phyloP scores from a whole-genome alignment of 345 rosid species.

The Gynandropsis gynandra region DNA sequence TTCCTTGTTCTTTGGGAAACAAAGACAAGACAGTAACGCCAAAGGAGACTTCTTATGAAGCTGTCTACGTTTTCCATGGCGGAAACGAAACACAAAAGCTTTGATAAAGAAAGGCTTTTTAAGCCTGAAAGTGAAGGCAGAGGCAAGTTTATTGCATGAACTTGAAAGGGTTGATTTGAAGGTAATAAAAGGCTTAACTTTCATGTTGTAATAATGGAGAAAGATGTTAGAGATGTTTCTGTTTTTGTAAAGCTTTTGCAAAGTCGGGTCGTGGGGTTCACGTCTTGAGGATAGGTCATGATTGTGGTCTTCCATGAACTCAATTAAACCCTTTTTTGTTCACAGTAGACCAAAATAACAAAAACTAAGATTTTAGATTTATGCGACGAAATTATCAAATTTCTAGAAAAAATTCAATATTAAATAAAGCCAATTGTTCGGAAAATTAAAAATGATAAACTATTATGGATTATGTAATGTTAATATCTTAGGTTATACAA shows the following conservation, averaged over 20 bases:
- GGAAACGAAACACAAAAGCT: conserved; percentile 27
- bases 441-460: too few species aligned
- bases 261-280: conserved; percentile 21
- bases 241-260: conserved; percentile 16
- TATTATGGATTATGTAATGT: too few species aligned
- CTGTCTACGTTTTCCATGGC: conserved; percentile 19
- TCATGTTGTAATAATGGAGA: conserved; percentile 27
- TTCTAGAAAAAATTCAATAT: too few species aligned
- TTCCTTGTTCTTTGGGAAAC: conserved; percentile 18
- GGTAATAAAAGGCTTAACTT: conserved; percentile 50
- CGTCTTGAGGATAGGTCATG: conserved; percentile 21
- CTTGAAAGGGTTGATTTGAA: conserved; percentile 51
- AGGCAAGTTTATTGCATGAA: conserved; percentile 39
- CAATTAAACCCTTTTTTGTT: conserved; percentile 12
- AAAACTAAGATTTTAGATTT: conserved; percentile 18
- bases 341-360: conserved; percentile 15
- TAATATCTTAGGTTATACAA: too few species aligned
- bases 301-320: conserved; percentile 30
- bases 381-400: too few species aligned
- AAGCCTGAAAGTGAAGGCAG: conserved; percentile 41
- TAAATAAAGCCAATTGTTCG: too few species aligned
- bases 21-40: conserved; percentile 24
- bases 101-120: conserved; percentile 43
- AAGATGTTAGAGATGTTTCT: conserved; percentile 21
- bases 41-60: conserved; percentile 16